These are phyloP conservation scores for Raphanus hybrid DNA, from an alignment of 441 rosid species.

Conservation along the genomic window DNA sequence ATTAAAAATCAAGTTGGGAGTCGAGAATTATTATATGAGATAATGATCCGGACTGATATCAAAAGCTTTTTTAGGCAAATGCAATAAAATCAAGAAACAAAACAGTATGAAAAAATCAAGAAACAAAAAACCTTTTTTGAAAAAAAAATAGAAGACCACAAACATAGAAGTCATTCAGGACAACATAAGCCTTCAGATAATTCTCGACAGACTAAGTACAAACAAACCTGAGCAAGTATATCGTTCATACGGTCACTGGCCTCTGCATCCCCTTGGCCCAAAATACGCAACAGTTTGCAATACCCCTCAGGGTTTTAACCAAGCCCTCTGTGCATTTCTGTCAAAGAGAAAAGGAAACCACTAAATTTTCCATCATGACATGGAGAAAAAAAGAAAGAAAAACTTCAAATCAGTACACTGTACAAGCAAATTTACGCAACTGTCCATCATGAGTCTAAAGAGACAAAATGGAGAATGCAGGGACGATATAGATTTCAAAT, in stretches of 20 bases:
- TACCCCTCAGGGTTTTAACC: constrained; percentile 84
- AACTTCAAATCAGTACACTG: constrained; percentile 12
- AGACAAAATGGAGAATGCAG: constrained; percentile 5
- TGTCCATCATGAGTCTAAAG: constrained; percentile 9
- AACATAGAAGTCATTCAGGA: constrained; percentile 13
- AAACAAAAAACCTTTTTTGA: not conserved
- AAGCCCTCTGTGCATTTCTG: constrained; percentile 92
- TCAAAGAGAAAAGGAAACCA: constrained; percentile 38
- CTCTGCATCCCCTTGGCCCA: constrained; percentile 94
- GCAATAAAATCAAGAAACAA: constrained; percentile 14
- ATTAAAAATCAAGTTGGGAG: constrained; percentile 26
- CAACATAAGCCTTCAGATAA: constrained; percentile 20
- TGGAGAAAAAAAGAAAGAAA: constrained; percentile 16
- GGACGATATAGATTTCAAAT: constrained; percentile 23
- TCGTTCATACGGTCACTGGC: constrained; percentile 98
- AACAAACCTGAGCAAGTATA: constrained; percentile 94
- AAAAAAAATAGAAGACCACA: constrained; percentile 1
- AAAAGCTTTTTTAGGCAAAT: constrained; percentile 6
- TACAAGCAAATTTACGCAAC: constrained; percentile 17
- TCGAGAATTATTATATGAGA: constrained; percentile 26
- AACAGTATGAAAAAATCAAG: not conserved
- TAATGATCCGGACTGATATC: constrained; percentile 9
- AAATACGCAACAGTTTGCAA: constrained; percentile 74
- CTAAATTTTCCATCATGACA: constrained; percentile 20
- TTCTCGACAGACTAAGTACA: constrained; percentile 8